A percentile compares a stretch with the other conserved stretches of the same genome.
Conservation (phyloP, 768 basidiomycete genomes). For the Psilocybe subaeruginosa region DNA sequence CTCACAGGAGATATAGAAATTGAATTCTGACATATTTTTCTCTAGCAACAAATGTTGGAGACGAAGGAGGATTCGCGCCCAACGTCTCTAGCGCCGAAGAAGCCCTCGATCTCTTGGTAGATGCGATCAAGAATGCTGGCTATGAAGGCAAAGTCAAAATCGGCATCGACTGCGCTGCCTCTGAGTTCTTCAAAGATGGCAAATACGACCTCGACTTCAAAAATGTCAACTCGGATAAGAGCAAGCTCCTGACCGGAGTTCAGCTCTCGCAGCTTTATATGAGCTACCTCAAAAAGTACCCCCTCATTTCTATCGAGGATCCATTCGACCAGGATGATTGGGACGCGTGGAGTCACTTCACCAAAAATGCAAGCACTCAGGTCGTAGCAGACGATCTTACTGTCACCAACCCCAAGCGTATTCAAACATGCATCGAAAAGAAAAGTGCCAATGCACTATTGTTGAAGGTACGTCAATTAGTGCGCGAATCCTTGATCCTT, state of each 20-base stretch:
- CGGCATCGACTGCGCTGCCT: conserved; percentile 12
- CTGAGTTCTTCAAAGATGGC: conserved; percentile 16
- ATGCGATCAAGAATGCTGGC: conserved; percentile 11
- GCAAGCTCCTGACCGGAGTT: neutral
- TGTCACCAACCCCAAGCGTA: conserved; percentile 16
- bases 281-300: conserved; percentile 14
- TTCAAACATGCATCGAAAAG: conserved; percentile 10
- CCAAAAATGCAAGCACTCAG: conserved; percentile 11
- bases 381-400: conserved; percentile 17
- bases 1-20: neutral
- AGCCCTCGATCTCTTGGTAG: conserved; percentile 13
- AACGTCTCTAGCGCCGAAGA: conserved; percentile 11
- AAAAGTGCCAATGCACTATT: conserved; percentile 13
- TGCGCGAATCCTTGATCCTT: too few relatives aligned
- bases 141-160: conserved; percentile 14
- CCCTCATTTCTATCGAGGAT: conserved; percentile 13
- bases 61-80: conserved; percentile 15
- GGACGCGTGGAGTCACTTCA: conserved; percentile 13
- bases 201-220: conserved; percentile 20
- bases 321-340: conserved; percentile 17
- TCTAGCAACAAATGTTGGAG: conserved; percentile 14
- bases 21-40: neutral
- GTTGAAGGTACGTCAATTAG: neutral
- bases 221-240: conserved; percentile 4
- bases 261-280: conserved; percentile 7